phyloP scores from a whole-genome alignment of 1,139 yeast species.

The Suhomyces ambrosiae region DNA sequence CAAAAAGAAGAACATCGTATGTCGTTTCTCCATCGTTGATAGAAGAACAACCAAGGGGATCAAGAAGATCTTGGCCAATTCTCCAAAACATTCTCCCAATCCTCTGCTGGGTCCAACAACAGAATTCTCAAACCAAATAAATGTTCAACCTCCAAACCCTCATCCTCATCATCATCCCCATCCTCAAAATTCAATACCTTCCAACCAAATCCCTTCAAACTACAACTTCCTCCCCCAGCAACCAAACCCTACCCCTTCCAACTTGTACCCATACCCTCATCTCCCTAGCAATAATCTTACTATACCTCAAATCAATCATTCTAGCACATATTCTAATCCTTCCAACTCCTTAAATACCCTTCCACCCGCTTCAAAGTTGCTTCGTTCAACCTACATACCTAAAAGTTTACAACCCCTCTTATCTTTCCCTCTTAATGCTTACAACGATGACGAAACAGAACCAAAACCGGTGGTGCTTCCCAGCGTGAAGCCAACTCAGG shows the following conservation, averaged over 20 bases:
- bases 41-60: conserved; percentile 25
- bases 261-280: conserved; percentile 7
- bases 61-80: conserved; percentile 10
- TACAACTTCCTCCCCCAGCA: conserved; percentile 2
- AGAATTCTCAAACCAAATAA: neutral
- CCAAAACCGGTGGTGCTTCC: conserved; percentile 6
- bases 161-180: neutral
- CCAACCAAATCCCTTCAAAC: neutral
- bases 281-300: conserved; percentile 3
- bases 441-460: conserved; percentile 7
- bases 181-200: conserved; percentile 1
- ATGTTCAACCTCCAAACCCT: neutral
- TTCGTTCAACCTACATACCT: conserved; percentile 22
- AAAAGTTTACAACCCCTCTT: conserved; percentile 30
- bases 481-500: conserved; percentile 1
- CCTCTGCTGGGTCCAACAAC: neutral
- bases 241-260: conserved; percentile 1
- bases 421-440: conserved; percentile 24
- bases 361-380: conserved; percentile 14
- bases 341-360: conserved; percentile 9
- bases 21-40: conserved; percentile 31
- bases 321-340: conserved; percentile 2
- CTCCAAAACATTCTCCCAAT: conserved; percentile 7
- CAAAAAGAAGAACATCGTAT: conserved; percentile 25
- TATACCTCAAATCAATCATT: conserved; percentile 9